Evolutionary conservation across 1,139 yeast species (phyloP), one percentile per base, ranked within the genome.

Genomic region (Diutina pseudorugosa): DNA sequence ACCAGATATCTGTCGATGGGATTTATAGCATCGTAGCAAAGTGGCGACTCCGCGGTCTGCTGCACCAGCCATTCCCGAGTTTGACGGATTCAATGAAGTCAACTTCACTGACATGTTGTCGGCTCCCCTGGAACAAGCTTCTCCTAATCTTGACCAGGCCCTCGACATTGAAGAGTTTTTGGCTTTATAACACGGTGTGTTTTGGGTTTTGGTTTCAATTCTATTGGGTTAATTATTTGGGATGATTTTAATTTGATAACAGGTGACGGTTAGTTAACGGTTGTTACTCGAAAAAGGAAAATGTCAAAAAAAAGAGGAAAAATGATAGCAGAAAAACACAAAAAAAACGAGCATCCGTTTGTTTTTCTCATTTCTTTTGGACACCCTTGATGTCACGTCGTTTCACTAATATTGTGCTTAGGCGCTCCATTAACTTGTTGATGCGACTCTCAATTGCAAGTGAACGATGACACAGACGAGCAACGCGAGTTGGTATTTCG

Each of bases 11-110:
- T 56, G 52, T 19, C 40, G 41, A 36, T 42, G 47, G 55, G 62
- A 67, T 67, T 68, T 59, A 66, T 55, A 69, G 74, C 73, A 70
- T 70, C 55, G 74, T 67, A 67, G 73, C 60, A 66, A 65, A 67
- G 25, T 61, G 56, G 19, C 3, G 16, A 20, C 25, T 51, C 52
- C 50, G 43, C 62, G 74, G 74, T 70, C 73, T 59, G 74, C 74
- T 69, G 74, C 73, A 68, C 73, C 74, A 68, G 61, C 65, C 70
- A 65, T 65, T 57, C 66, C 66, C 55, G 71, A 63, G 44, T 56
- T 57, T 55, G 59, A 55, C 54, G 58, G 50, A 12, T 44, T 52
- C 42, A 42, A 50, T 9, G 53, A 52, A 47, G 58, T 53, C 18
- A 55, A 55, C 41, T 58, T 55, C 21, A 51, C 57, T 52, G 59